Evolutionary conservation across 441 rosid genomes (phyloP).

Genomic region (Adansonia rubrostipa): DNA sequence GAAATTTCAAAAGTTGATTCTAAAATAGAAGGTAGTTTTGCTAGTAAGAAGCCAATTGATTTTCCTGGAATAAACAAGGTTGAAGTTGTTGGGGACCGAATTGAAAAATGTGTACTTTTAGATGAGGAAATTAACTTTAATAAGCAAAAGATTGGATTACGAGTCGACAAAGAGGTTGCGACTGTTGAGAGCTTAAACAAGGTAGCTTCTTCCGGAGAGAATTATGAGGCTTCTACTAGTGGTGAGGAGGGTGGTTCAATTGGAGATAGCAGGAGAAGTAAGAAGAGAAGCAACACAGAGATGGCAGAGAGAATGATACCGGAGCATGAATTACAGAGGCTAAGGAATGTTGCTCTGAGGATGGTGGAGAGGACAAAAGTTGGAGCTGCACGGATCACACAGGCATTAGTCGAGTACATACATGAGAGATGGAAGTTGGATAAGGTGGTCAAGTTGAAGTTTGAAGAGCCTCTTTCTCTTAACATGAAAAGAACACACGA

Average conservation of each 20-base stretch:
- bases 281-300: slow-evolving; percentile 53
- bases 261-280: slow-evolving; percentile 33
- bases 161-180: slow-evolving; percentile 15
- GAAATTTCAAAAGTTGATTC: slow-evolving; percentile 14
- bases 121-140: slow-evolving; percentile 25
- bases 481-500: slow-evolving; percentile 87
- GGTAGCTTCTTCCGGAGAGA: slow-evolving; percentile 15
- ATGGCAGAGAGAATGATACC: slow-evolving; percentile 69
- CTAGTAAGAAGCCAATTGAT: slow-evolving; percentile 4
- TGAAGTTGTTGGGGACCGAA: slow-evolving; percentile 17
- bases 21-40: slow-evolving; percentile 17
- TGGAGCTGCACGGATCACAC: slow-evolving; percentile 74
- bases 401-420: slow-evolving; percentile 67
- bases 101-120: slow-evolving; percentile 20
- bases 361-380: slow-evolving; percentile 85
- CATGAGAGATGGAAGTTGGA: slow-evolving; percentile 77
- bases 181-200: neutral
- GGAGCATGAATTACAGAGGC: slow-evolving; percentile 73
- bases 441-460: slow-evolving; percentile 86
- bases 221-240: slow-evolving; percentile 27
- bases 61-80: neutral
- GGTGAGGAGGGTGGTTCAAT: slow-evolving; percentile 25
- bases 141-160: slow-evolving; percentile 10
- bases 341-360: slow-evolving; percentile 74
- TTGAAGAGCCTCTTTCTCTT: slow-evolving; percentile 65